phyloP scores from a whole-genome alignment of 768 basidiomycete genomes.

The Suillus variegatus region DNA sequence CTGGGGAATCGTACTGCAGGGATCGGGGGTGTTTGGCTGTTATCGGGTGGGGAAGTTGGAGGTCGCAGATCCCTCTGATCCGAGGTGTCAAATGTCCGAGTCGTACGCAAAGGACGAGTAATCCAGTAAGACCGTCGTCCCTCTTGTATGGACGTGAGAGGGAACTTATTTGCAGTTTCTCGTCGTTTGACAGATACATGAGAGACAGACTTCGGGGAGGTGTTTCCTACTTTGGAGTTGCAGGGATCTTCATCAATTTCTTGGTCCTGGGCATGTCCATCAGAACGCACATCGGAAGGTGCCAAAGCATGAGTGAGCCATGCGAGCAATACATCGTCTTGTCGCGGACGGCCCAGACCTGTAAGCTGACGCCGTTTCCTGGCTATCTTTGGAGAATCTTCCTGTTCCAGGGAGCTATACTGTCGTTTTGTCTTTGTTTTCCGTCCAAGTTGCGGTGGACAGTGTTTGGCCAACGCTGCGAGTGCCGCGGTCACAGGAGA shows the following conservation, averaged over 20 bases:
- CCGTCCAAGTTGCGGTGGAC: neutral
- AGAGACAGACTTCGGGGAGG: neutral
- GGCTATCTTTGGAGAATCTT: neutral
- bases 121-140: slow-evolving; percentile 8
- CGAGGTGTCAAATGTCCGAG: neutral
- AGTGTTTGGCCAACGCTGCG: neutral
- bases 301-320: slow-evolving; percentile 6
- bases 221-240: too few relatives aligned
- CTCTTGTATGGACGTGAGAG: neutral
- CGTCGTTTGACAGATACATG: neutral
- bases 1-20: neutral
- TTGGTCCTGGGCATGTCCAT: neutral
- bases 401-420: neutral
- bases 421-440: slow-evolving; percentile 2
- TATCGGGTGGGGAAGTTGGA: neutral
- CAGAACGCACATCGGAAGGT: neutral
- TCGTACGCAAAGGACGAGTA: slow-evolving; percentile 8
- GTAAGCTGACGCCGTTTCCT: neutral
- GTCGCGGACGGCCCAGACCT: neutral
- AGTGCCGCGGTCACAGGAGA: neutral
- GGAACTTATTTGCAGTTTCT: too few relatives aligned
- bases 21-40: neutral
- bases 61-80: neutral
- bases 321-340: neutral
- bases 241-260: neutral